These are phyloP conservation scores for Mycena venus DNA, from an alignment of 768 basidiomycete species.

Conservation along the genomic window DNA sequence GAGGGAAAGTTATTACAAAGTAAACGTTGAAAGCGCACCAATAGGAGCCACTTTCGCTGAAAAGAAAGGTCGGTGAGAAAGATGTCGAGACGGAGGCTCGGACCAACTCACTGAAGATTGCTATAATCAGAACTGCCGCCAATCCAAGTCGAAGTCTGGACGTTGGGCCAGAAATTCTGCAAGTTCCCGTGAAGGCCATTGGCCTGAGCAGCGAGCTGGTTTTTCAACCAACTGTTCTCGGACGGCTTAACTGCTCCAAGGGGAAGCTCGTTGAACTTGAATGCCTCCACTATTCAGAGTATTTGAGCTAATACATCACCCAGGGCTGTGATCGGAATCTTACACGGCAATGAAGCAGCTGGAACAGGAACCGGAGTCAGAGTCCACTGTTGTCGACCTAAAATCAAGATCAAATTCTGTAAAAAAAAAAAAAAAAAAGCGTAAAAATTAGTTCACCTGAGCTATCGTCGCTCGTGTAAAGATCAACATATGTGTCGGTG, in stretches of 20 bases:
- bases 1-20: background rate
- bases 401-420: background rate
- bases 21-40: background rate
- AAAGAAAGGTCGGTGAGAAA: background rate
- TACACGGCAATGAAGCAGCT: constrained; percentile 18
- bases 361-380: constrained; percentile 14
- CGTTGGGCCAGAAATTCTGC: constrained; percentile 28
- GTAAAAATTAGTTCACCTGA: no score
- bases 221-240: constrained; percentile 23
- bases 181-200: constrained; percentile 30
- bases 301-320: background rate
- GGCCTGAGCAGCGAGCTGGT: constrained; percentile 23
- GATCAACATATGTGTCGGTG: constrained; percentile 28
- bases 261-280: constrained; percentile 27
- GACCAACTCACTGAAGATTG: constrained; percentile 23
- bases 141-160: constrained; percentile 25
- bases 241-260: constrained; percentile 29
- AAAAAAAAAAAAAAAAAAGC: background rate
- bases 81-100: background rate
- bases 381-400: constrained; percentile 31
- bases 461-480: constrained; percentile 28
- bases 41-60: constrained; percentile 22
- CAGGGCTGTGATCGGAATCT: background rate
- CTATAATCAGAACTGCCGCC: constrained; percentile 28
- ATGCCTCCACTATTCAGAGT: constrained; percentile 17